These are phyloP conservation scores for Phytopythium kandeliae DNA, from an alignment of 352 stramenopile genomes.

Conservation along the genomic window DNA sequence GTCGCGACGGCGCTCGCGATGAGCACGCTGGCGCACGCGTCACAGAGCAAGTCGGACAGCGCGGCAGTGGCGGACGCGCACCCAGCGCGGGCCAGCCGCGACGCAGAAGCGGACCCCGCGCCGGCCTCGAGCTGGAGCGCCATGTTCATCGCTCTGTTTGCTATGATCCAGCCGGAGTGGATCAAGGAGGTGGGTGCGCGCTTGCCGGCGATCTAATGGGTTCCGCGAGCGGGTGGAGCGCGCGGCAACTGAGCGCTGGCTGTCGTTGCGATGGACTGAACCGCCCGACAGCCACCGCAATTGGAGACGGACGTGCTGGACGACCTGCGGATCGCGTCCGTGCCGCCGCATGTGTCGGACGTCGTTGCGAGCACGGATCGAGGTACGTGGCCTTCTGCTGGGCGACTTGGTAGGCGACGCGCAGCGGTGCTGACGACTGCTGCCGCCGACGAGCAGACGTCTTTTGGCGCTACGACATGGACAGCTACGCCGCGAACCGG, in stretches of 20 bases:
- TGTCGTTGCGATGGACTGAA: neutral
- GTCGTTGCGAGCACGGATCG: slow-evolving; percentile 30
- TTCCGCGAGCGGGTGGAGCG: too few relatives aligned
- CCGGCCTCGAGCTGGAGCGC: slow-evolving; percentile 28
- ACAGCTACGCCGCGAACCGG: slow-evolving; percentile 61
- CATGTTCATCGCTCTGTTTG: slow-evolving; percentile 52
- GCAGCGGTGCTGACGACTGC: too few relatives aligned
- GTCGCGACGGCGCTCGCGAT: slow-evolving; percentile 9
- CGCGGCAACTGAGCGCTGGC: too few relatives aligned
- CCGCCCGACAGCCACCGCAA: slow-evolving; percentile 15
- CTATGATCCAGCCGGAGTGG: slow-evolving; percentile 56
- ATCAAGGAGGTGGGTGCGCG: slow-evolving; percentile 30
- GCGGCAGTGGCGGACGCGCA: slow-evolving; percentile 10
- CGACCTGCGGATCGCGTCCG: slow-evolving; percentile 37
- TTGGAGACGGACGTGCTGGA: slow-evolving; percentile 35
- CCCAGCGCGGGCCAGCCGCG: slow-evolving; percentile 4
- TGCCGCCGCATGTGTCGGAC: slow-evolving; percentile 47
- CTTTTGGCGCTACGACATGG: slow-evolving; percentile 66
- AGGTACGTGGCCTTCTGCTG: slow-evolving; percentile 11
- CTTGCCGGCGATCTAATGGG: too few relatives aligned
- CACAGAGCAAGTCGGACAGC: slow-evolving; percentile 8
- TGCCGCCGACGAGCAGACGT: slow-evolving; percentile 12
- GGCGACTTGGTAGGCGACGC: too few relatives aligned
- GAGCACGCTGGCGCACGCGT: slow-evolving; percentile 8
- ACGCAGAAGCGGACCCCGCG: slow-evolving; percentile 6